Conservation (phyloP, 345 rosid species). For the Arabidopsis thaliana region DNA sequence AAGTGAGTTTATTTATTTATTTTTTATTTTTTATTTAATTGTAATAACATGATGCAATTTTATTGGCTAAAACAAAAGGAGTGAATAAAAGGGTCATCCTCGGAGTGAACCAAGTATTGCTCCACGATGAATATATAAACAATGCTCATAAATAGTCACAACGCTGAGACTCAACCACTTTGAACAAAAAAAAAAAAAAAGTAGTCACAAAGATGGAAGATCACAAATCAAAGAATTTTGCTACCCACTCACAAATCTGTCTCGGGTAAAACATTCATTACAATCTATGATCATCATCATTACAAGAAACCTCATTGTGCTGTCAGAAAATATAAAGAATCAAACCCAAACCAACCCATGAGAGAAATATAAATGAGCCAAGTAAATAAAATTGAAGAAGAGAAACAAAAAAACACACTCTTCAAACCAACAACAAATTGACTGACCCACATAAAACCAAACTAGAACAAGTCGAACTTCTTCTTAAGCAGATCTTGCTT, state of each 20-base stretch:
- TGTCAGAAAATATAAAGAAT: conserved; percentile 18
- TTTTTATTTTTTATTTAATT: too few relatives aligned
- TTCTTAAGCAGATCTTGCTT: conserved; percentile 95
- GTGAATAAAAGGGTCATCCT: too few relatives aligned
- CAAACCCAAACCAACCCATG: conserved; percentile 34
- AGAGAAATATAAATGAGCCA: conserved; percentile 19
- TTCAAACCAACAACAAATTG: conserved; percentile 37
- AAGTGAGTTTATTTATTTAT: too few relatives aligned
- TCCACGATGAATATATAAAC: too few relatives aligned
- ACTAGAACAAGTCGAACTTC: conserved; percentile 79
- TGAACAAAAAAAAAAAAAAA: too few relatives aligned
- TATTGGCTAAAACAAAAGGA: too few relatives aligned
- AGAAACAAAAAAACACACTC: conserved; percentile 8
- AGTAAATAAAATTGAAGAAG: conserved; percentile 30
- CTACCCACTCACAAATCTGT: conserved; percentile 23
- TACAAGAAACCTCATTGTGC: conserved; percentile 19
- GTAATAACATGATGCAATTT: too few relatives aligned
- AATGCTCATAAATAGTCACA: not conserved
- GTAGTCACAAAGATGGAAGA: not conserved
- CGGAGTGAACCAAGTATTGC: too few relatives aligned
- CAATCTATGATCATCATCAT: conserved; percentile 17
- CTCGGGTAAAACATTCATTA: conserved; percentile 14
- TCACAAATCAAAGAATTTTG: conserved; percentile 10
- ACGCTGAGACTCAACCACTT: not conserved
- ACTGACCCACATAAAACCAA: conserved; percentile 28